phyloP scores from a whole-genome alignment of 768 basidiomycete genomes.

The Tubosaeta sp. region DNA sequence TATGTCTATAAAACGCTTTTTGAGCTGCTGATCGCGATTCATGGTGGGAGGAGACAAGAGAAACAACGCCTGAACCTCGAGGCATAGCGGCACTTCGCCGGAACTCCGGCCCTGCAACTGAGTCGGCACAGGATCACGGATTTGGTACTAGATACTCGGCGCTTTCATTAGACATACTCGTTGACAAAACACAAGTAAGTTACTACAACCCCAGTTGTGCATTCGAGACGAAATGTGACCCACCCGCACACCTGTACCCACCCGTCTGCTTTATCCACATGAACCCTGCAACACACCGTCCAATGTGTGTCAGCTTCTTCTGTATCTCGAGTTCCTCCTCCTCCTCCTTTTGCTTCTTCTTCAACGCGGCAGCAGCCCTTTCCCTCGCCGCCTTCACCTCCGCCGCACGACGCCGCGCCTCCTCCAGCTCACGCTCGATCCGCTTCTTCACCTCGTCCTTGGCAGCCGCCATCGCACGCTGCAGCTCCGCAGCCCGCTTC shows the following conservation, averaged over 20 bases:
- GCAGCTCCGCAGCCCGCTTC: conserved; percentile 9
- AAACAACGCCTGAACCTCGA: background rate
- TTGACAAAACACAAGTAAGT: too few relatives aligned
- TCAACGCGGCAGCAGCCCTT: conserved; percentile 26
- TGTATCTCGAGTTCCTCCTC: conserved; percentile 37
- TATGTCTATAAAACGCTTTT: conserved; percentile 33
- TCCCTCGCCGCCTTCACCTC: conserved; percentile 25
- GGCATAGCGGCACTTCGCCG: too few relatives aligned
- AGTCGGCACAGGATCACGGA: background rate
- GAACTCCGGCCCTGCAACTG: too few relatives aligned
- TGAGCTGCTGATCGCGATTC: conserved; percentile 27
- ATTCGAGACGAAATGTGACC: conserved; percentile 37
- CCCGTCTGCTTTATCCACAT: conserved; percentile 38
- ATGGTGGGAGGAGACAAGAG: background rate
- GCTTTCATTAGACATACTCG: too few relatives aligned
- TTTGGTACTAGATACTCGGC: too few relatives aligned
- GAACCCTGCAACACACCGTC: conserved; percentile 44
- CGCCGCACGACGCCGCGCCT: conserved; percentile 27
- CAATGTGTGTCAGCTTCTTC: conserved; percentile 42
- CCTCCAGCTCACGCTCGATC: conserved; percentile 24
- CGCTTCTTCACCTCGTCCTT: conserved; percentile 18
- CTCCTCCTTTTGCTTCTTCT: conserved; percentile 37
- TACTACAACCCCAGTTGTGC: conserved; percentile 4
- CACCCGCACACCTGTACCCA: conserved; percentile 48
- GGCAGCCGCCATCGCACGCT: conserved; percentile 16